Evolutionary conservation across 2,329 filamentous ascomycete species (phyloP).

Genomic region (Fusarium chaquense): DNA sequence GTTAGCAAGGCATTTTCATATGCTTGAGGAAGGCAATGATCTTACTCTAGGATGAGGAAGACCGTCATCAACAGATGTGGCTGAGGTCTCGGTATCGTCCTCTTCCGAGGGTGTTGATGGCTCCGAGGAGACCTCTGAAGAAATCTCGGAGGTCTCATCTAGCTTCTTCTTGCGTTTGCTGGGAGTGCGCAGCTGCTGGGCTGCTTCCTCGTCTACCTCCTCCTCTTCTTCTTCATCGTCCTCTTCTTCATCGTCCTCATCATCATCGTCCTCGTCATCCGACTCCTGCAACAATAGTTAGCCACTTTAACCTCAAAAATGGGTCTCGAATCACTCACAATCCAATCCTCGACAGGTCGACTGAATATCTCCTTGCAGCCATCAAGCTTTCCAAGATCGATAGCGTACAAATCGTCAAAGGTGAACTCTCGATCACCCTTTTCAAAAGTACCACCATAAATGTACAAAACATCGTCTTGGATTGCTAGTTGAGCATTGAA

Average conservation of each 20-base stretch:
- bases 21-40: neutral
- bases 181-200: conserved; percentile 60
- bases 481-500: conserved; percentile 94
- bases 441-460: conserved; percentile 95
- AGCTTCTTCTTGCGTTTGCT: conserved; percentile 69
- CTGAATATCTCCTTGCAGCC: conserved; percentile 93
- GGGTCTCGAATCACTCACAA: conserved; percentile 60
- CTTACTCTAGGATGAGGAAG: conserved; percentile 76
- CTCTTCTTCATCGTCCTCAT: conserved; percentile 70
- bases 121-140: conserved; percentile 50
- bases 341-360: conserved; percentile 86
- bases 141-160: conserved; percentile 57
- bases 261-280: conserved; percentile 70
- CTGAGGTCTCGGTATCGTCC: conserved; percentile 61
- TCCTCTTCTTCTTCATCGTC: conserved; percentile 67
- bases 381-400: conserved; percentile 94
- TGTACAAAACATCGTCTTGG: conserved; percentile 91
- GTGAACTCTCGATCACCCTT: conserved; percentile 95
- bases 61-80: conserved; percentile 75
- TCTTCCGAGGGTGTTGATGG: conserved; percentile 52
- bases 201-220: conserved; percentile 64
- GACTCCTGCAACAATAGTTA: conserved; percentile 60
- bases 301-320: neutral
- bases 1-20: neutral
- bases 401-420: conserved; percentile 92